Evolutionary conservation across 495 filamentous ascomycete genomes (phyloP), one percentile per base, ranked within the genome.

Genomic region (Daldinia grandis): DNA sequence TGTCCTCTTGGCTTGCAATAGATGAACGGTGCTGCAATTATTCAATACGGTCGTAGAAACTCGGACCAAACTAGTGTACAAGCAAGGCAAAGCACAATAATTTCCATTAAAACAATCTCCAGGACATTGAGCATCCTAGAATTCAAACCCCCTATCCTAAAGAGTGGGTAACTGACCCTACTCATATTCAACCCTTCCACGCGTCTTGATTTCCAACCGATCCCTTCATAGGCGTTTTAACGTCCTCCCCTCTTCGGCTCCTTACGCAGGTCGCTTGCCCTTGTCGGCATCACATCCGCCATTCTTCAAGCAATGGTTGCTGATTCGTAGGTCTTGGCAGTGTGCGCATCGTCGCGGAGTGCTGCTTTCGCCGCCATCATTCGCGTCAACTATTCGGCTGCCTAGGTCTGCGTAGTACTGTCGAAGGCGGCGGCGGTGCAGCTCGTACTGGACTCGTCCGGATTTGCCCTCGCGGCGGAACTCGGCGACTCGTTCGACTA

Each of bases 311-410:
- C 64, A 67, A 8, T 56, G 14, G 8, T 7, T 14, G 49, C 57
- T 67, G 19, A 61, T 47, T 4, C 10, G 33, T 7, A 33, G 40
- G 10, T 24, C 17, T n/a, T 38, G 9, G 50, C 64, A 67, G 31
- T 33, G 19, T 9, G 25, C 8, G 15, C 64, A 67, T 15, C 38
- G 15, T 49, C 50, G 30, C 3, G 64, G 64, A 27, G 35, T 67
- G 4, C 1, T 19, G 17, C 24, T n/a, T 28, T 62, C 59, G 24
- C 31, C 47, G 12, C n/a, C 38, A 15, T 31, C 31, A 28, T 54
- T 31, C 8, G 1, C 17, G 15, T 62, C 10, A 14, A 30, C 33
- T 7, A 25, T 25, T 30, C 30, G 7, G 9, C 8, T 21, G 17
- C 42, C 9, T 24, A 47, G 42, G 21, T 47, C 42, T 0, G 42